phyloP scores from a whole-genome alignment of 345 rosid genomes.

The Gossypium turneri region DNA sequence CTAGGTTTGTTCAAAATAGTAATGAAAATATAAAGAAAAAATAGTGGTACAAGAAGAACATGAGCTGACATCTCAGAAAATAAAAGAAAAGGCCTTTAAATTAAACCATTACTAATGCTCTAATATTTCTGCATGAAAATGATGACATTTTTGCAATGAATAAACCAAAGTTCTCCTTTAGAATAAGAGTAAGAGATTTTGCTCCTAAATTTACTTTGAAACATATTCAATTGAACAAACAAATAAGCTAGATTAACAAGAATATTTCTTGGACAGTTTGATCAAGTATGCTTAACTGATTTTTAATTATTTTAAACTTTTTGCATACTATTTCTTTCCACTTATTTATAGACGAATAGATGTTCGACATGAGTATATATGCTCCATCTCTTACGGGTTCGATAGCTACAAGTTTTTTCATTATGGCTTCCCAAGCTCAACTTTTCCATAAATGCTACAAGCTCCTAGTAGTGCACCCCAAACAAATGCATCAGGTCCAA shows the following conservation, averaged over 20 bases:
- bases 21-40: too few species aligned
- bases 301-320: too few species aligned
- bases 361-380: constrained; percentile 47
- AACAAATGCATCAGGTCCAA: constrained; percentile 42
- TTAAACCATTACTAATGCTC: too few species aligned
- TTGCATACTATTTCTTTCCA: constrained; percentile 33
- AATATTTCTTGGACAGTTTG: too few species aligned
- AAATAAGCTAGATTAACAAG: too few species aligned
- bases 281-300: too few species aligned
- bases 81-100: too few species aligned
- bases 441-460: constrained; percentile 39
- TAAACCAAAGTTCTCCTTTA: background rate
- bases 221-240: background rate
- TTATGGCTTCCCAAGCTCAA: constrained; percentile 43
- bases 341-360: constrained; percentile 42
- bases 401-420: constrained; percentile 32
- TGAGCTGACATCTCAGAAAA: too few species aligned
- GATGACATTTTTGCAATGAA: background rate
- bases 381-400: constrained; percentile 44
- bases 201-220: background rate
- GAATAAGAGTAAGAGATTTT: background rate
- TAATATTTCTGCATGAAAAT: too few species aligned
- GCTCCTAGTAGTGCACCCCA: constrained; percentile 58
- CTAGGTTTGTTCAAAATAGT: too few species aligned
- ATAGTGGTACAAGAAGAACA: too few species aligned